Conservation (phyloP, 2,329 filamentous ascomycete genomes). For the Phialophora chinensis region DNA sequence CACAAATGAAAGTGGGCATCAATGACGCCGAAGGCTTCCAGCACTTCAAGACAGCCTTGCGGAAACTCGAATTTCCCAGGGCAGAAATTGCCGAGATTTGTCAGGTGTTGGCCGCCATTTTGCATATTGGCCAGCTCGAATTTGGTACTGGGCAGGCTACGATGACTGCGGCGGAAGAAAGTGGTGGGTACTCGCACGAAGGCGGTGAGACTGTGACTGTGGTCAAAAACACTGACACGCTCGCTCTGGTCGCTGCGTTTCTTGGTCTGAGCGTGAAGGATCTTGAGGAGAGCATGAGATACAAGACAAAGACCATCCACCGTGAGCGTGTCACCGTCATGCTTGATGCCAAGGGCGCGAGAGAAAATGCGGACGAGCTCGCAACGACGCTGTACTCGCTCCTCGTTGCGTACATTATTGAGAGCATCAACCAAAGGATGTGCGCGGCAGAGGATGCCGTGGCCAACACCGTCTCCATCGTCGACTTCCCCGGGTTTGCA, state of each 20-base stretch:
- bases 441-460: conserved; percentile 88
- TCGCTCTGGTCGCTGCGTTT: conserved; percentile 90
- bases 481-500: conserved; percentile 95
- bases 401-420: conserved; percentile 90
- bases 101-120: conserved; percentile 87
- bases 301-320: conserved; percentile 96
- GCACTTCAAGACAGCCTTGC: conserved; percentile 93
- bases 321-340: conserved; percentile 98
- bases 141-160: conserved; percentile 85
- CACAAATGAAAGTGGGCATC: conserved; percentile 94
- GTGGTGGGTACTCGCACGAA: conserved; percentile 94
- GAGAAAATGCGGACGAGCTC: conserved; percentile 90
- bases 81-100: conserved; percentile 96
- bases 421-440: conserved; percentile 86
- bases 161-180: conserved; percentile 81
- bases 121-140: conserved; percentile 97
- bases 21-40: conserved; percentile 96
- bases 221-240: conserved; percentile 91
- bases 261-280: conserved; percentile 81
- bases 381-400: conserved; percentile 92
- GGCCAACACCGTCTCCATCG: conserved; percentile 89
- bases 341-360: conserved; percentile 89
- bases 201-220: conserved; percentile 83
- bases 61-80: conserved; percentile 91
- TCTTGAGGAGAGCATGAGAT: conserved; percentile 85